phyloP scores from a whole-genome alignment of 306 rosid genomes.

The Inga leiocalycina region DNA sequence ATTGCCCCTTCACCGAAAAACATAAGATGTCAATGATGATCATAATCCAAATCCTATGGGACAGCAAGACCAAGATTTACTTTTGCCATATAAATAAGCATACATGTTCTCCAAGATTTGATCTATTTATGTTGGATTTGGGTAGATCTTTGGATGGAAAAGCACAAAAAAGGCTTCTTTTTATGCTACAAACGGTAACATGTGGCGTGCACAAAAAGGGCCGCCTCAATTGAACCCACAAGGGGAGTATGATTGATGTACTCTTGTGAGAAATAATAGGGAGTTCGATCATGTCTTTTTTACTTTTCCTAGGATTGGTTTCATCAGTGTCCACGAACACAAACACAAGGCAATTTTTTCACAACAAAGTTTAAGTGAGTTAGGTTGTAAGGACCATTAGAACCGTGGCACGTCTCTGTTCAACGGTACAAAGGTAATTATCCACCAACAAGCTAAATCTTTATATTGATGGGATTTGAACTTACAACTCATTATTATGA shows the following conservation, averaged over 20 bases:
- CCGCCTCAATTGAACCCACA: not conserved
- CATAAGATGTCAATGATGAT: not conserved
- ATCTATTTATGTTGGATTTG: not conserved
- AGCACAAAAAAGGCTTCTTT: not conserved
- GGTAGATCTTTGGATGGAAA: not conserved
- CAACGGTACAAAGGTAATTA: no score
- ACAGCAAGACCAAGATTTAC: not conserved
- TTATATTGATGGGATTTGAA: no score
- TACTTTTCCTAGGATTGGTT: not conserved
- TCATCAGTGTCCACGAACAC: not conserved
- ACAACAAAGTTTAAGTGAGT: no score
- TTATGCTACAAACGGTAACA: not conserved
- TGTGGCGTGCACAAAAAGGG: not conserved
- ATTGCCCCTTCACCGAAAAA: accelerated
- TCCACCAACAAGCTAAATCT: no score
- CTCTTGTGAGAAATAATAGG: not conserved
- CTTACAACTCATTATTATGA: no score
- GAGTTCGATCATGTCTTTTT: not conserved
- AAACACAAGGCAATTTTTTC: no score
- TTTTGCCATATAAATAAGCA: not conserved
- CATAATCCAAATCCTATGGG: not conserved
- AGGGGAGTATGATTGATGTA: not conserved
- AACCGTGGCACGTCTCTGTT: accelerated
- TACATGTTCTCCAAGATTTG: no score
- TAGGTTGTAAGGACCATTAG: no score